These are phyloP conservation scores for Maudiozyma bulderi DNA, from an alignment of 805 yeast species.

Conservation along the genomic window DNA sequence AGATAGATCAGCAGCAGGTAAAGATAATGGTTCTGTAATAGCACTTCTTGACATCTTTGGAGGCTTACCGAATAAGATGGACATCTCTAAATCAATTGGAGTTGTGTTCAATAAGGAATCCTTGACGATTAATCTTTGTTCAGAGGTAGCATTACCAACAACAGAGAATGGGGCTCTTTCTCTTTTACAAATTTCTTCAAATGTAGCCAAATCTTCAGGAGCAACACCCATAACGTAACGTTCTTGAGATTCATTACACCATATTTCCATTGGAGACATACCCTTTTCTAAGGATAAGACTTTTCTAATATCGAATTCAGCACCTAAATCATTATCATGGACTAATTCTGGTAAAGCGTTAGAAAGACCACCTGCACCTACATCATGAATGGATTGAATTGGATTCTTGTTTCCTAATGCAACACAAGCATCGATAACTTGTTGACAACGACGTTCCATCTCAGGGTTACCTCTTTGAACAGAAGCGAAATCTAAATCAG, in stretches of 20 bases:
- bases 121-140: conserved; percentile 69
- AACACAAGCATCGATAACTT: conserved; percentile 90
- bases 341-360: conserved; percentile 96
- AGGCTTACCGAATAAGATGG: conserved; percentile 89
- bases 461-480: conserved; percentile 99
- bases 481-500: conserved; percentile 93
- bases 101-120: conserved; percentile 70
- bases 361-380: conserved; percentile 98
- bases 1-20: conserved; percentile 32
- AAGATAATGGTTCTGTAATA: conserved; percentile 46
- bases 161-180: conserved; percentile 96
- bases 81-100: conserved; percentile 94
- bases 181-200: conserved; percentile 76
- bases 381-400: conserved; percentile 93
- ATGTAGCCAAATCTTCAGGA: conserved; percentile 60
- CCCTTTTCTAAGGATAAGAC: conserved; percentile 89
- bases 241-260: conserved; percentile 99
- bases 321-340: conserved; percentile 95
- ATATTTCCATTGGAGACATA: conserved; percentile 98
- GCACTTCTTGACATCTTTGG: conserved; percentile 87
- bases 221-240: conserved; percentile 92
- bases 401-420: conserved; percentile 71
- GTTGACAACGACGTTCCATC: conserved; percentile 98
- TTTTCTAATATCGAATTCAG: conserved; percentile 81
- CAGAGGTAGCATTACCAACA: conserved; percentile 88